phyloP scores from a whole-genome alignment of 2,329 filamentous ascomycete species.

The Endoconidiophora polonica region DNA sequence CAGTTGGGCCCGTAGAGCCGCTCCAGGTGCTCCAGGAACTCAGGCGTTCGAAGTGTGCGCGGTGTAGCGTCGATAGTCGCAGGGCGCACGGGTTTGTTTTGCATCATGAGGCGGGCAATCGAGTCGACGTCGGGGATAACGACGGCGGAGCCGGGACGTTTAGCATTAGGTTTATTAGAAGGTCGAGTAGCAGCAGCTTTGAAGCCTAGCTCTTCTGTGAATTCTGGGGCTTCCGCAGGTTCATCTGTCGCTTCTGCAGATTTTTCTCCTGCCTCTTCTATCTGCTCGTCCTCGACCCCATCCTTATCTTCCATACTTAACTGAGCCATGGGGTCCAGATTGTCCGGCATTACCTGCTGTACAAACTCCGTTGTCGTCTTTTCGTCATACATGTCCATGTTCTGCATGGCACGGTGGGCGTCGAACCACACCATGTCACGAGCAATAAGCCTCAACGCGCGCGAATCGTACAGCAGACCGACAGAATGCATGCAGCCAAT shows the following conservation, averaged over 20 bases:
- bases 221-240: neutral
- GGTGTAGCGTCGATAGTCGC: neutral
- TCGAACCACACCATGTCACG: constrained; percentile 28
- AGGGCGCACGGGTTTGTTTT: neutral
- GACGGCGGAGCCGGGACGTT: neutral
- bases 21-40: constrained; percentile 26
- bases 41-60: neutral
- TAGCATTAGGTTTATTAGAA: too few species aligned
- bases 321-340: neutral
- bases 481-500: constrained; percentile 30
- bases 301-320: neutral
- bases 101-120: too few species aligned
- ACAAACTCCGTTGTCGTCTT: neutral
- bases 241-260: too few species aligned
- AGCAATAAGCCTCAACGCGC: constrained; percentile 24
- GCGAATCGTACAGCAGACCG: constrained; percentile 25
- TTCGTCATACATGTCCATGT: constrained; percentile 14
- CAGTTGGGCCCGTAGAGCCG: constrained; percentile 30
- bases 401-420: constrained; percentile 24
- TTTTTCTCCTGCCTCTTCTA: too few species aligned
- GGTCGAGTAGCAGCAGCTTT: neutral
- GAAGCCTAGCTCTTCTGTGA: neutral
- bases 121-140: neutral
- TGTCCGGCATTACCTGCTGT: neutral
- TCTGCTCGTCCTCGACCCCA: too few species aligned